A percentile compares a stretch with the other conserved stretches of the same genome.
These are phyloP conservation scores for Puccinia horiana DNA, from an alignment of 1,284 basidiomycete genomes.

Conservation along the genomic window DNA sequence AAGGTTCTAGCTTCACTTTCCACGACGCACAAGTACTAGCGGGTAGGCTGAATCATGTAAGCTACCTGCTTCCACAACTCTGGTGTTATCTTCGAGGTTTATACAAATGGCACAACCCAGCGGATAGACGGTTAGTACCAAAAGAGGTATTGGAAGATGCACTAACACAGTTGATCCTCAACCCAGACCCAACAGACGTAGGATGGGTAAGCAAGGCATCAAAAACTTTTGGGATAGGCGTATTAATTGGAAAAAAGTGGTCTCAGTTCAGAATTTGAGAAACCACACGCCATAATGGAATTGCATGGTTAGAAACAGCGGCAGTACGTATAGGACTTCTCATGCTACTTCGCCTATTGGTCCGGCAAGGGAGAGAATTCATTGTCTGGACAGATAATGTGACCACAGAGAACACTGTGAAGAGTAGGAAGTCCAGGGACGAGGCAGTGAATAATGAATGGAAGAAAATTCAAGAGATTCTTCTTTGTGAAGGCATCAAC, in stretches of 20 bases:
- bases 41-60: background rate
- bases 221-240: background rate
- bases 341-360: background rate
- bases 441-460: background rate
- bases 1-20: background rate
- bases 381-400: background rate
- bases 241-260: background rate
- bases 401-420: background rate
- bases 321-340: background rate
- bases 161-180: background rate
- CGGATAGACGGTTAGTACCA: background rate
- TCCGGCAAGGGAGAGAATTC: background rate
- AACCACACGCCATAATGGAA: background rate
- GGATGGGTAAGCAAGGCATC: conserved; percentile 23
- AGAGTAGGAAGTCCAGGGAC: background rate
- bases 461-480: background rate
- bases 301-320: background rate
- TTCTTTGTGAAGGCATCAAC: background rate
- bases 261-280: background rate
- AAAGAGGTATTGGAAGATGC: background rate
- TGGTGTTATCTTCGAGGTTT: background rate
- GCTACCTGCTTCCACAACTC: conserved; percentile 3
- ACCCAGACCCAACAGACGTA: background rate
- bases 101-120: background rate
- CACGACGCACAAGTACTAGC: background rate